phyloP scores from a whole-genome alignment of 73 alveolate genomes.

The Tetrahymena thermophila region DNA sequence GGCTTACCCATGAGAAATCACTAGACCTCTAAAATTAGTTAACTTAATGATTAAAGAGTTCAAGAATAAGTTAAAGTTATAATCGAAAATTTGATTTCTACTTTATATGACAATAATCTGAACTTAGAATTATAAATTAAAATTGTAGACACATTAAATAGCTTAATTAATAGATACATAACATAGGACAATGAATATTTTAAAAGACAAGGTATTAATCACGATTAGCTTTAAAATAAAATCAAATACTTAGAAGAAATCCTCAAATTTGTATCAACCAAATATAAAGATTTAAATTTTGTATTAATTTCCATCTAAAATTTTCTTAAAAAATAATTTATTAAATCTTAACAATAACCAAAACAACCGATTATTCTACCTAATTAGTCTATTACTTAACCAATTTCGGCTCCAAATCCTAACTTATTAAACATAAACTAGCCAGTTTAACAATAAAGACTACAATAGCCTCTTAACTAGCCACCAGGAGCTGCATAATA shows the following conservation, averaged over 20 bases:
- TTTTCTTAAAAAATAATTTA: background rate
- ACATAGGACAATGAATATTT: background rate
- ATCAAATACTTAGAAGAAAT: background rate
- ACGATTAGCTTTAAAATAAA: background rate
- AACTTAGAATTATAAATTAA: background rate
- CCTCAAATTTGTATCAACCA: background rate
- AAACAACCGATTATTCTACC: background rate
- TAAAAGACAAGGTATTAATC: background rate
- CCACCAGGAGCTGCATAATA: background rate
- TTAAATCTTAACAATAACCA: background rate
- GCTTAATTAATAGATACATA: background rate
- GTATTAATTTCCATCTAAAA: background rate
- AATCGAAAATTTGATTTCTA: background rate
- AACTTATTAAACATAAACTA: background rate
- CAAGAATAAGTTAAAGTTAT: background rate
- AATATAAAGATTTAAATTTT: background rate
- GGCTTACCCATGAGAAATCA: background rate
- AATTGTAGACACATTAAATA: background rate
- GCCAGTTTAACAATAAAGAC: background rate
- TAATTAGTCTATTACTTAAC: too few species aligned
- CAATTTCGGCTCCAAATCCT: background rate
- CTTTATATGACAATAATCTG: background rate
- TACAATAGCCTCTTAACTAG: background rate
- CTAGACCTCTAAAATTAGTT: background rate
- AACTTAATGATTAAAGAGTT: background rate